Base-by-base conservation (phyloP, 768 basidiomycete genomes). In the Epithele typhae region DNA sequence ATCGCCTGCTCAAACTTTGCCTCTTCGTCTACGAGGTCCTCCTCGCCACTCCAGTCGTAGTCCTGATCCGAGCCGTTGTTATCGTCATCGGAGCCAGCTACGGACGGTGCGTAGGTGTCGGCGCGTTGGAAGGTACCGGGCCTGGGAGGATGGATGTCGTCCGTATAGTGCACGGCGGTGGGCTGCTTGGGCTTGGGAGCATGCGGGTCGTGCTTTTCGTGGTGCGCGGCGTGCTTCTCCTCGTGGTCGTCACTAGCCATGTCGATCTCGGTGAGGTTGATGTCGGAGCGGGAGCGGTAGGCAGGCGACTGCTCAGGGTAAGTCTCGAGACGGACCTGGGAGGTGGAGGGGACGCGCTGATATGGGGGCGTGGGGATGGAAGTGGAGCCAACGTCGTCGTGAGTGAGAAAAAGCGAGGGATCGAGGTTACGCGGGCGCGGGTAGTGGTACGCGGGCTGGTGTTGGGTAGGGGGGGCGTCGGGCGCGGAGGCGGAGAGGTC, bases 1-100 rank as follows among this genome's bases (percentile, higher is more conserved):
- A 84, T 81, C 49, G 74, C 66, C 47, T 80, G 65, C 59, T 75
- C 77, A 40, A 81, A 85, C 58, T 79, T 82, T 36, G 78, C 77
- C 52, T 84, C 82, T 57, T 84, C 74, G 50, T 88, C 81, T 0
- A 73, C 77, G 15, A 91, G 68, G 57, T 90, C 85, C 45, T 87
- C 87, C 52, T 90, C 88, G 15, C 71, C 82, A 32, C 81, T 82
- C 87, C 87, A 88, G 59, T 90, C 82, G 48, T 81, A 87, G n/a
- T 78, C 73, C 1, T 74, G 65, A 0, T 76, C 73, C 10, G 76
- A 76, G n/a, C n/a, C n/a, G 18, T 32, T 15, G 35, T 84, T 81
- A 0, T 76, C 74, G 9, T 82, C 83, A 40, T 84, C 82, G 3
- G 76, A 77, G 33, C 65, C 73, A 23, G 67, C 73, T 14, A 76